Evolutionary conservation across 2,329 filamentous ascomycete species (phyloP).

Genomic region (Chrysoporthe austroafricana): DNA sequence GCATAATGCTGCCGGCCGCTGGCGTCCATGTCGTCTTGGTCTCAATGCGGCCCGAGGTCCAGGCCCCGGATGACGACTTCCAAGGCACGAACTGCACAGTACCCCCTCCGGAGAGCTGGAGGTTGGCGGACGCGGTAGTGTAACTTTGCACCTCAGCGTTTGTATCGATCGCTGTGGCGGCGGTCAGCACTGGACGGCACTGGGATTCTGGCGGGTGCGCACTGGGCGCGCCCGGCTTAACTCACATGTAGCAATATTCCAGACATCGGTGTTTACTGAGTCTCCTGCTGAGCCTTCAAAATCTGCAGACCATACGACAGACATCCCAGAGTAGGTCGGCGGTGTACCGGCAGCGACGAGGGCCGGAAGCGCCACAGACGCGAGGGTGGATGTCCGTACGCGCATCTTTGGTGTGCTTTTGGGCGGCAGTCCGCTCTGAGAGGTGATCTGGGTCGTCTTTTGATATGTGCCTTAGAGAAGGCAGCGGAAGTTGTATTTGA

Average conservation of each 20-base stretch:
- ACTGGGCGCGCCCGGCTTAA: background rate
- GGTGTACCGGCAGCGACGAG: constrained; percentile 42
- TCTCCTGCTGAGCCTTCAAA: constrained; percentile 45
- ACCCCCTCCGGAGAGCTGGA: constrained; percentile 54
- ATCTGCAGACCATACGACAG: constrained; percentile 46
- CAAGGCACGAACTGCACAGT: constrained; percentile 57
- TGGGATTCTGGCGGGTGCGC: background rate
- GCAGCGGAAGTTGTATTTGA: background rate
- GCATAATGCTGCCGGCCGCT: constrained; percentile 47
- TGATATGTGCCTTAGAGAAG: background rate
- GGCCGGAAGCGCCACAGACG: constrained; percentile 34
- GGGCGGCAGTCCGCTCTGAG: background rate
- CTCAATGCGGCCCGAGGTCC: constrained; percentile 62
- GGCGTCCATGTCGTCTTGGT: constrained; percentile 53
- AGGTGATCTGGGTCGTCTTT: background rate
- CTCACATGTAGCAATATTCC: constrained; percentile 45
- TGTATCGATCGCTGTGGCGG: constrained; percentile 42
- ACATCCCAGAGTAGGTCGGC: constrained; percentile 46
- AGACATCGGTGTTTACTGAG: constrained; percentile 41
- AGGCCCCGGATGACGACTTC: constrained; percentile 43
- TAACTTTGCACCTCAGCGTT: constrained; percentile 60
- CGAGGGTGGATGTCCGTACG: constrained; percentile 33
- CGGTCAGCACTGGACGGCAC: constrained; percentile 5
- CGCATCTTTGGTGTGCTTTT: constrained; percentile 20
- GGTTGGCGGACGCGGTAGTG: constrained; percentile 48